phyloP scores from a whole-genome alignment of 768 basidiomycete species.

The Ephemerocybe angulata region DNA sequence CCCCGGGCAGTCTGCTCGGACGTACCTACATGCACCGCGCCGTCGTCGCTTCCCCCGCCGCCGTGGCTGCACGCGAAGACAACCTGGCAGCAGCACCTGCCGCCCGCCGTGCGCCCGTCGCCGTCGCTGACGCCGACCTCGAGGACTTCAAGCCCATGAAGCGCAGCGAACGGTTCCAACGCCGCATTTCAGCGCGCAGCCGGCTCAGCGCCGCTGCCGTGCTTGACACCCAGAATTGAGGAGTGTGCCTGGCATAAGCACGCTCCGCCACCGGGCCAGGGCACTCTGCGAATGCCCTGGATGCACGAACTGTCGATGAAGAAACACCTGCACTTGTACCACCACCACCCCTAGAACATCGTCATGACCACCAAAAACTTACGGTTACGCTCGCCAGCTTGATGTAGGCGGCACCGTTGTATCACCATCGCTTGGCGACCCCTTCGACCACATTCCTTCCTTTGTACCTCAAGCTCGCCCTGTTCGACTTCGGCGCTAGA shows the following conservation, averaged over 20 bases:
- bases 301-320: neutral
- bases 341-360: neutral
- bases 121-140: neutral
- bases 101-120: neutral
- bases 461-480: neutral
- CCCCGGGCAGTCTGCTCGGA: neutral
- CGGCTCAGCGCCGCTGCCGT: neutral
- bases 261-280: neutral
- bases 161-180: slow-evolving; percentile 2
- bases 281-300: neutral
- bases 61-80: neutral
- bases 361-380: neutral
- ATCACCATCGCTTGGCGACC: neutral
- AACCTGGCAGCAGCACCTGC: neutral
- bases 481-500: neutral
- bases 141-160: neutral
- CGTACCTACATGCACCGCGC: neutral
- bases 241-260: neutral
- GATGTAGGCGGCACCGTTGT: neutral
- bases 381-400: neutral
- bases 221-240: neutral
- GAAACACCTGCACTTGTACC: neutral
- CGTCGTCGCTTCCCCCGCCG: neutral
- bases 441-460: neutral
- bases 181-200: neutral